Evolutionary conservation across 495 filamentous ascomycete species (phyloP), one percentile per base, ranked within the genome.

Genomic region (Aspergillus leporis): DNA sequence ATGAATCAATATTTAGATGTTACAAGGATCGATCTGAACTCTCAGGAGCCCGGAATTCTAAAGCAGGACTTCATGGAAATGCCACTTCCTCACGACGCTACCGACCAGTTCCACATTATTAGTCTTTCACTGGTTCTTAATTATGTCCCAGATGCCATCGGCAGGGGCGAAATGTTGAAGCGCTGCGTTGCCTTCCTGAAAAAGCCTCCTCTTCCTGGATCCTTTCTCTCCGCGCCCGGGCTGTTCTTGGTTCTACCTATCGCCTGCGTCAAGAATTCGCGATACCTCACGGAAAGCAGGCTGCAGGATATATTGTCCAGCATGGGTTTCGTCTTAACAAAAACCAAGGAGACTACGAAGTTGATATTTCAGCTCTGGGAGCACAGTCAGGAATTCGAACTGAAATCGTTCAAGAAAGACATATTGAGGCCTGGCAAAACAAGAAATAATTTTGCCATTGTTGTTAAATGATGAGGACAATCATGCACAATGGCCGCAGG

Each of bases 81-180:
- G 34, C 90, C 92, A 7, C 72, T 94, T 18, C 93, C 93, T 0
- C 54, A 51, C 8, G 65, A 74, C 51, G 77, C 82, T 31, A 70
- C 76, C 0, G 87, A 93, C 45, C 75, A 74, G 30, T 98, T 97
- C 67, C 88, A 99, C 68, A 79, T 97, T 45, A 87, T 99, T 66
- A 94, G 90, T 61, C 81, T 99, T n/a, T 96, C 91, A 1, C 77
- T 99, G 51, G 95, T 99, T 9, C 80, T 99, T 21, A 99, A 99
- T 72, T 99, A 90, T 68, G 92, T 97, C 23, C 87, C 92, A 10
- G 83, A 90, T 61, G 79, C 90, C 14, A 73, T 69, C n/a, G 82
- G 76, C 19, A 82, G 92, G 61, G 94, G 94, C 12, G 85, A 90
- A 58, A 99, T 99, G 94, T 81, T 99, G 54, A 81, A 82, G 56